Evolutionary conservation across 441 rosid genomes (phyloP).

Genomic region (Geranium incanum): DNA sequence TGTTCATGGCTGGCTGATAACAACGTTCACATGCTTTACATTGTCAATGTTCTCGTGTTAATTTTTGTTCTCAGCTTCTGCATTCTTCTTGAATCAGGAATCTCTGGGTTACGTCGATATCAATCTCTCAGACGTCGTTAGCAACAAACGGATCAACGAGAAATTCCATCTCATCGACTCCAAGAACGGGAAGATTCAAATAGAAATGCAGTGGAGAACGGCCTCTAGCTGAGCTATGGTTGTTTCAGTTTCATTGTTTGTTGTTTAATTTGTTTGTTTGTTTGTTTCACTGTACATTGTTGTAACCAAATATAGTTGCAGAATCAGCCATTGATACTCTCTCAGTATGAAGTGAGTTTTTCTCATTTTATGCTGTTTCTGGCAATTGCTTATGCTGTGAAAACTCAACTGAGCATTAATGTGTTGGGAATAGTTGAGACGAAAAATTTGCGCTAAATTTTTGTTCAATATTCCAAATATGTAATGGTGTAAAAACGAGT

Average conservation of each 20-base stretch:
- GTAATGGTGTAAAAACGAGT: too few relatives aligned
- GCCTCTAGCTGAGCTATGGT: constrained; percentile 27
- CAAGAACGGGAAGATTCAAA: constrained; percentile 56
- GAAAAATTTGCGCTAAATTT: too few relatives aligned
- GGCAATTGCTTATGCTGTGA: too few relatives aligned
- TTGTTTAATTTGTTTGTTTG: neutral
- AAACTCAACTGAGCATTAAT: too few relatives aligned
- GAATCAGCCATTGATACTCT: neutral
- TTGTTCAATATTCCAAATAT: too few relatives aligned
- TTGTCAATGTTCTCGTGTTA: too few relatives aligned
- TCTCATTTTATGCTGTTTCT: too few relatives aligned
- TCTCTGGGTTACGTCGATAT: constrained; percentile 44
- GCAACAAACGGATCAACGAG: constrained; percentile 53
- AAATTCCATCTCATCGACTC: constrained; percentile 65
- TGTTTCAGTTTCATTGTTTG: neutral
- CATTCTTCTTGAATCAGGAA: constrained; percentile 33
- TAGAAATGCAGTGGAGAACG: constrained; percentile 71
- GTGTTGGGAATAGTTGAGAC: too few relatives aligned
- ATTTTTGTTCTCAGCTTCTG: neutral
- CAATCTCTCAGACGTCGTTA: constrained; percentile 47
- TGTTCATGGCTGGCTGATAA: too few relatives aligned
- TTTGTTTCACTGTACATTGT: neutral
- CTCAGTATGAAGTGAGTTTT: too few relatives aligned
- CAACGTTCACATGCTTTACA: too few relatives aligned
- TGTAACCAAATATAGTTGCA: neutral